Evolutionary conservation across 257 asterid species (phyloP), one percentile per base, ranked within the genome.

Genomic region (Solanum piurae): DNA sequence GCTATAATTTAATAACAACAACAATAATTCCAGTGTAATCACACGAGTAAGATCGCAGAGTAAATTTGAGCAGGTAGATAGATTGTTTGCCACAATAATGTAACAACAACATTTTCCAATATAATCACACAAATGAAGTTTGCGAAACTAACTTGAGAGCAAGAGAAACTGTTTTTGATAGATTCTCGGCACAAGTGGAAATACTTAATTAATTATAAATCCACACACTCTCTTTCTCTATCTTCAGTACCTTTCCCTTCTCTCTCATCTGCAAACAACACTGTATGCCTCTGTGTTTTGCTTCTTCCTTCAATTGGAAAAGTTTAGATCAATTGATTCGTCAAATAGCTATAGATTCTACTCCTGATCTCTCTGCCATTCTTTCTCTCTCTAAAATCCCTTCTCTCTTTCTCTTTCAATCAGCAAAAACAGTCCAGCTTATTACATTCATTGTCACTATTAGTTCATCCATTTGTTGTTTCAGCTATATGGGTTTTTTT

Each of bases 191-290:
- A 66, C 9, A 64, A 4, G 58, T 12, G 5, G 7, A 40, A 76
- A 75, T 37, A 36, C 10, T 3, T 23, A 0, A 38, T 38, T 40
- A 37, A 23, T 1, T 38, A n/a, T 25, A 40, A 76, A 76, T 76
- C 37, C 36, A 38, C 36, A 12, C 23, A 23, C 8, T 40, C 20
- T 76, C 58, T 38, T 7, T 40, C 33, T 76, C 83, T 38, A 12
- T 75, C 58, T 23, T 44, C 58, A 25, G 62, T 13, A 25, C 83
- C 84, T 79, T 73, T 36, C 82, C 49, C n/a, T 73, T 79, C 84
- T 79, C 84, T 79, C 84, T 79, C 64, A 4, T 79, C 84, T 42
- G 84, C 84, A 44, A 55, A 79, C 66, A 7, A 16, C 13, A 27
- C 25, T 44, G 64, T 52, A 16, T 42, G 62, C 27, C 11, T 42